phyloP scores from a whole-genome alignment of 768 basidiomycete genomes.

The Kwoniella sp. region DNA sequence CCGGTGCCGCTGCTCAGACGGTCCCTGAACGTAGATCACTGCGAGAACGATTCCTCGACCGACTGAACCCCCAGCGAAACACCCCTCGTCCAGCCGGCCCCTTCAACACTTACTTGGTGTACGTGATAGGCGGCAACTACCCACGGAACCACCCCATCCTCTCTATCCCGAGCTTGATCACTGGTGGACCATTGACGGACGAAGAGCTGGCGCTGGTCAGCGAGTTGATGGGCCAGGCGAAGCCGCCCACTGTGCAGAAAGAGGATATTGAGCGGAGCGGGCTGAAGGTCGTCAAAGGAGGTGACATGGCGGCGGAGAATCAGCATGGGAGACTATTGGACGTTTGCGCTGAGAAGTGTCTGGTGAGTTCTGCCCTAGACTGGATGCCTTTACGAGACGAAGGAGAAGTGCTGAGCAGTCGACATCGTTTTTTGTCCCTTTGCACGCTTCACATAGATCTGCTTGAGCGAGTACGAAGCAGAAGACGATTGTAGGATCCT shows the following conservation, averaged over 20 bases:
- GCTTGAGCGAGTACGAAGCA: conserved; percentile 78
- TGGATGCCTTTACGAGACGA: not conserved
- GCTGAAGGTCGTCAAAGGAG: conserved; percentile 70
- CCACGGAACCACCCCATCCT: conserved; percentile 86
- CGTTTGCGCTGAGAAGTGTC: conserved; percentile 71
- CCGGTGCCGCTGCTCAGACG: not conserved
- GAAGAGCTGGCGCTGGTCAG: conserved; percentile 39
- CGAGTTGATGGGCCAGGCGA: conserved; percentile 49
- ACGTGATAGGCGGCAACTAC: conserved; percentile 84
- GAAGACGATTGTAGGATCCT: conserved; percentile 81
- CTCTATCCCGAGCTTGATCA: conserved; percentile 59
- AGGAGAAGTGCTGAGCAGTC: not conserved
- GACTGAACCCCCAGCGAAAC: conserved; percentile 62
- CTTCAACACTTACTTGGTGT: conserved; percentile 77
- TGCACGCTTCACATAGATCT: conserved; percentile 64
- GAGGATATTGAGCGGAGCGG: conserved; percentile 85
- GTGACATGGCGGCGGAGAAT: conserved; percentile 62
- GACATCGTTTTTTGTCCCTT: too few relatives aligned
- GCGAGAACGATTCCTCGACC: conserved; percentile 39
- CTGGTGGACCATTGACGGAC: conserved; percentile 50
- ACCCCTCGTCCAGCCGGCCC: conserved; percentile 13
- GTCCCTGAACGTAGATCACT: conserved; percentile 27
- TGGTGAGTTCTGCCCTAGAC: conserved; percentile 60
- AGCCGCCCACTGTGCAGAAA: conserved; percentile 70
- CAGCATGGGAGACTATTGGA: conserved; percentile 66